Conservation (phyloP, 768 basidiomycete species). For the Termitomyces sp. region DNA sequence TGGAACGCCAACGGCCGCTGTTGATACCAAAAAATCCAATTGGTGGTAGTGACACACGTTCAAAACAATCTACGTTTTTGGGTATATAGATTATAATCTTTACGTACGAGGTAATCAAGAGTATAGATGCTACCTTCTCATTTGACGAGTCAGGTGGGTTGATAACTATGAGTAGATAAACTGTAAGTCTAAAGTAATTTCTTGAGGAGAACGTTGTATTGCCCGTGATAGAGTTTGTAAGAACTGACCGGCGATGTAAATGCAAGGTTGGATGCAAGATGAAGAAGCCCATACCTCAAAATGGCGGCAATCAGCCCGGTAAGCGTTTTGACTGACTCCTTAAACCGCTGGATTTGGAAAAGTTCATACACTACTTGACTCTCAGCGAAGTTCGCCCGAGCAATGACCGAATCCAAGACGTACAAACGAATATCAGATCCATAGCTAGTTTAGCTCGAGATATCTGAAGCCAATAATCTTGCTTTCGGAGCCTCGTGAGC, state of each 20-base stretch:
- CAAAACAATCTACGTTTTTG: background rate
- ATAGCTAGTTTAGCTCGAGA: conserved; percentile 67
- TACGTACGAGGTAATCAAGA: conserved; percentile 3
- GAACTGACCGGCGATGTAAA: conserved; percentile 36
- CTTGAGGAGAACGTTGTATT: conserved; percentile 58
- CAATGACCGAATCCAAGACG: conserved; percentile 19
- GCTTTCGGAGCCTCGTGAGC: conserved; percentile 56
- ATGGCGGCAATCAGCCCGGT: conserved; percentile 66
- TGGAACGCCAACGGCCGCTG: background rate
- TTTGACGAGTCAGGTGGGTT: background rate
- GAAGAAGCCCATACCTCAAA: conserved; percentile 48
- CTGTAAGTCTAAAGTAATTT: conserved; percentile 20
- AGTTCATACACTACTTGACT: conserved; percentile 61
- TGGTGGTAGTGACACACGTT: conserved; percentile 12
- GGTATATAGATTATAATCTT: conserved; percentile 3
- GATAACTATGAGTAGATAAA: background rate
- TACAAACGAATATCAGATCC: conserved; percentile 88
- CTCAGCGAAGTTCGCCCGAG: conserved; percentile 2
- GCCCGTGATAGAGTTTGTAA: conserved; percentile 70
- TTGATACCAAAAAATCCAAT: conserved; percentile 9
- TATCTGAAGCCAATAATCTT: conserved; percentile 73
- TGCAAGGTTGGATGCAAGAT: background rate
- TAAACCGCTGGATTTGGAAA: conserved; percentile 62
- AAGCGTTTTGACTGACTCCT: conserved; percentile 54
- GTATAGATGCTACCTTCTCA: background rate